These are phyloP conservation scores for Myxozyma vanderwaltii DNA, from an alignment of 805 yeast species.

Conservation along the genomic window DNA sequence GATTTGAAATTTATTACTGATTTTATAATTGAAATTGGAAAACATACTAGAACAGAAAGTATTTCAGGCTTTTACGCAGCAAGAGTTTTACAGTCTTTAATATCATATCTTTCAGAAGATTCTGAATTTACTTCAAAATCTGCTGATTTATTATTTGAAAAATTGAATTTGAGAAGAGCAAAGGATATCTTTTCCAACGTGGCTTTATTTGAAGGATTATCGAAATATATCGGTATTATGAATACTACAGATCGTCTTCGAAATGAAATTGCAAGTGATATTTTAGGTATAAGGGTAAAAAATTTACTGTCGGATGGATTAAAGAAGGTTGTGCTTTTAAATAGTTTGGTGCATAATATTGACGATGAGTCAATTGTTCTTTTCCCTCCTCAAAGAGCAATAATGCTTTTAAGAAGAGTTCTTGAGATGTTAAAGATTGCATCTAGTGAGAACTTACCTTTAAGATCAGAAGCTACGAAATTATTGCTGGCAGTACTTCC, in stretches of 20 bases:
- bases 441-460: conserved; percentile 47
- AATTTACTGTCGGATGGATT: conserved; percentile 50
- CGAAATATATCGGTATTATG: conserved; percentile 45
- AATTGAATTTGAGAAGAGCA: conserved; percentile 19
- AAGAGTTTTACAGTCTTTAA: conserved; percentile 16
- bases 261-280: conserved; percentile 64
- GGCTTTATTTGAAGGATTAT: conserved; percentile 32
- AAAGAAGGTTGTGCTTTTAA: conserved; percentile 52
- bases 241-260: conserved; percentile 54
- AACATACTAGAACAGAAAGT: background rate
- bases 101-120: conserved; percentile 15
- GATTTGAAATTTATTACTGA: conserved; percentile 18
- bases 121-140: conserved; percentile 19
- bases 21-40: conserved; percentile 6
- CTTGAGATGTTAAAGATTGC: conserved; percentile 54
- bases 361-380: conserved; percentile 45
- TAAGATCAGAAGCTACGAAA: conserved; percentile 40
- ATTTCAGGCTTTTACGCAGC: conserved; percentile 23
- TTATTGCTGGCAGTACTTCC: conserved; percentile 22
- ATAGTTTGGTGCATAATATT: conserved; percentile 44
- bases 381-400: conserved; percentile 64
- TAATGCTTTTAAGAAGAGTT: conserved; percentile 60
- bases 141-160: conserved; percentile 20
- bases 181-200: conserved; percentile 10
- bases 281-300: conserved; percentile 55